These are phyloP conservation scores for Zelopaecilomyces penicillatus DNA, from an alignment of 2,329 filamentous ascomycete genomes.

Conservation along the genomic window DNA sequence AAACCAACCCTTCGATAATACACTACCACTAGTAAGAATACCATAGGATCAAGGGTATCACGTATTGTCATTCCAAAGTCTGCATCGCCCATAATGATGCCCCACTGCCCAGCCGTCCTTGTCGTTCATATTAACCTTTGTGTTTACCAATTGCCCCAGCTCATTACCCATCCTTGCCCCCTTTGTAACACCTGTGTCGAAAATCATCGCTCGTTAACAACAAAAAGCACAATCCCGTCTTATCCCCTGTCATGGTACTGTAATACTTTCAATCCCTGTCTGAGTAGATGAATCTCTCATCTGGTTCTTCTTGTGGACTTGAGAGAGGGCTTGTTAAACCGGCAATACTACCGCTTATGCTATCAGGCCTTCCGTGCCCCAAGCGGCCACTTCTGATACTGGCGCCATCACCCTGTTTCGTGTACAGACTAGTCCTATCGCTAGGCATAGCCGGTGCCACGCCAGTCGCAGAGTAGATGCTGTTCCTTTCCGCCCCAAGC, in stretches of 20 bases:
- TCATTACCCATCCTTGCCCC: neutral
- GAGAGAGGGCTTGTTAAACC: constrained; percentile 54
- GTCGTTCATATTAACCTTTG: constrained; percentile 4
- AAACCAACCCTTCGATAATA: neutral
- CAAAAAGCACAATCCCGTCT: too few species aligned
- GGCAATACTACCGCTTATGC: constrained; percentile 67
- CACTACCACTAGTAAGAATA: constrained; percentile 4
- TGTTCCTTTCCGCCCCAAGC: constrained; percentile 55
- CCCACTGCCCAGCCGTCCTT: neutral
- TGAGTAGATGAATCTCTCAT: constrained; percentile 19
- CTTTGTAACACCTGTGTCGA: too few species aligned
- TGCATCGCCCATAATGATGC: constrained; percentile 1
- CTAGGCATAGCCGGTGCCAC: constrained; percentile 56
- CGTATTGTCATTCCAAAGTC: constrained; percentile 18
- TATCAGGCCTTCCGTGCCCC: constrained; percentile 74
- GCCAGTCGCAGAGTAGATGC: constrained; percentile 72
- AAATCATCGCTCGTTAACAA: too few species aligned
- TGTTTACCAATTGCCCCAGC: neutral
- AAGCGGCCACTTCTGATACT: constrained; percentile 71
- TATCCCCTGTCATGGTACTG: too few species aligned
- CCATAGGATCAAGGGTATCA: constrained; percentile 20
- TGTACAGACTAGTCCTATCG: constrained; percentile 77
- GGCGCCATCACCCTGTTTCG: constrained; percentile 60
- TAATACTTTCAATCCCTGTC: too few species aligned
- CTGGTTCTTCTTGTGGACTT: constrained; percentile 41